Evolutionary conservation across 495 filamentous ascomycete species (phyloP).

Genomic region (Neurospora tetrasperma): DNA sequence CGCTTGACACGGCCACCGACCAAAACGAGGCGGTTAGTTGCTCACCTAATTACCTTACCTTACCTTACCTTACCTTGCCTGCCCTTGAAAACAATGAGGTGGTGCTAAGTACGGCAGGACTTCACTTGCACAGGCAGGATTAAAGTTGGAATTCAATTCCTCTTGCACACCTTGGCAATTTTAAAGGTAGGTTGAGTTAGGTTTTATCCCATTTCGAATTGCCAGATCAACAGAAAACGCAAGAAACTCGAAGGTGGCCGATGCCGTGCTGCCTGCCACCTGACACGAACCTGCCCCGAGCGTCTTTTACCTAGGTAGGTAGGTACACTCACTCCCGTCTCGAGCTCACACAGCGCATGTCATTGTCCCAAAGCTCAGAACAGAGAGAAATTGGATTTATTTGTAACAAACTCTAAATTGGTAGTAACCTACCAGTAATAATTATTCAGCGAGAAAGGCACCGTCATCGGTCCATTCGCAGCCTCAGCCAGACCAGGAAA

Average conservation of each 20-base stretch:
- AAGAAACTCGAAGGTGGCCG: neutral
- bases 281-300: neutral
- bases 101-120: neutral
- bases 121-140: neutral
- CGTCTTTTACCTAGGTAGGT: neutral
- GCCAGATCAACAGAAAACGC: neutral
- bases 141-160: neutral
- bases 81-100: neutral
- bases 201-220: neutral
- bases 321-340: neutral
- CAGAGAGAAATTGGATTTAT: no score
- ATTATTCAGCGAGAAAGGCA: neutral
- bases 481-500: neutral
- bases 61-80: no score
- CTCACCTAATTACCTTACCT: neutral
- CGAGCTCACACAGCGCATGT: neutral
- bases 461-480: neutral
- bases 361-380: neutral
- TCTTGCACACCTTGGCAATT: neutral
- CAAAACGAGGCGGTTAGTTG: neutral
- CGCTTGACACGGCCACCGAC: neutral
- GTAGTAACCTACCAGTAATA: neutral
- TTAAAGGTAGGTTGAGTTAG: neutral
- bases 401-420: neutral
- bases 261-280: neutral